Base-by-base conservation (phyloP, 495 filamentous ascomycete genomes). In the Coniosporium apollinis region DNA sequence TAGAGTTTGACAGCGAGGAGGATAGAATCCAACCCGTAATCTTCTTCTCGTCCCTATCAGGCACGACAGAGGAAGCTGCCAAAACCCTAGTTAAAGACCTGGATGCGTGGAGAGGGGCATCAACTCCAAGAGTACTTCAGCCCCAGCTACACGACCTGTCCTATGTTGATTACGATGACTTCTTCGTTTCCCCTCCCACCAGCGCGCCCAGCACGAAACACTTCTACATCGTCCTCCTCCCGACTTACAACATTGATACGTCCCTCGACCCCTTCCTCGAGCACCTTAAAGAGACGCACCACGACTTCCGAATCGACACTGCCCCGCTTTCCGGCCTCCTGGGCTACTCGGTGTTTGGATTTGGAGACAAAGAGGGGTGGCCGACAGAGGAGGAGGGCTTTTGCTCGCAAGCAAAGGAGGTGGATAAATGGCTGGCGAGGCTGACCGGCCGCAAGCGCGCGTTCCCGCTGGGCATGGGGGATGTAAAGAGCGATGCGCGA, bases 291-390 rank as follows among this genome's bases (percentile, higher is more conserved):
- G 87, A 96, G 47, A 96, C 84, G 0, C 86, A 94, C 48, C 67
- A 94, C 57, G 87, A 96, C 54, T 94, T 94, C 59, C 74, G 87
- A 14, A 89, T 96, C 40, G 84, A 94, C 51, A 93, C 84, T 0
- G 76, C 80, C 1, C 78, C 89, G 0, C 54, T 96, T 28, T 75
- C 76, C 0, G 58, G 58, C 7, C 56, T 94, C 25, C 60, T 82
- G 3, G 87, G 87, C 8, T 96, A 91, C 48, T 80, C 79, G 0
- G 87, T 96, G 2, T 94, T 94, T 62, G 87, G 87, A 0, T 76
- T 94, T 45, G 87, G 87, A 14, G 87, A 96, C 51, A 71, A 69
- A 37, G 79, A 86, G 50, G 83, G 78, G 29, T 96, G 87, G 87
- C 80, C 83, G 2, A 82, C 76, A 0, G 82, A 86, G 47, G 75